Conservation (phyloP, 257 asterid genomes). For the Capsicum rhomboideum region DNA sequence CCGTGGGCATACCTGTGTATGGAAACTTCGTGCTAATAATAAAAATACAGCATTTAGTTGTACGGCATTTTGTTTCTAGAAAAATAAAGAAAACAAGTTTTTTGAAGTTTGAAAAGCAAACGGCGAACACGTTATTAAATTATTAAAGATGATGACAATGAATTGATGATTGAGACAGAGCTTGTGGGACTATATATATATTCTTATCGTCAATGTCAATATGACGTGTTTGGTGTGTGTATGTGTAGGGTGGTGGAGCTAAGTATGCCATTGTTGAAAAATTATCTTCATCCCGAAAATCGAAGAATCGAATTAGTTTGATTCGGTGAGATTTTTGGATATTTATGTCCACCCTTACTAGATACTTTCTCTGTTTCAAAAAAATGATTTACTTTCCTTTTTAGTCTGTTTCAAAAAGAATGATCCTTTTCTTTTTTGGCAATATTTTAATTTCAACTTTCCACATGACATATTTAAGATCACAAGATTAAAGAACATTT, state of each 20-base stretch:
- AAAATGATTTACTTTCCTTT: no score
- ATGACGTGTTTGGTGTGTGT: background rate
- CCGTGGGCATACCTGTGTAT: background rate
- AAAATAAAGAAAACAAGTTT: background rate
- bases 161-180: background rate
- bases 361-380: no score
- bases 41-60: background rate
- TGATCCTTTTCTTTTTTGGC: no score
- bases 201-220: background rate
- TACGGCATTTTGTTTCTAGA: background rate
- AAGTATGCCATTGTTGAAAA: background rate
- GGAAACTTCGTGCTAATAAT: background rate
- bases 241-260: background rate
- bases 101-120: background rate
- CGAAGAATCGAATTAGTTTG: no score
- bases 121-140: background rate
- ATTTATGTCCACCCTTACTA: no score
- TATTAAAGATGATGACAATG: background rate
- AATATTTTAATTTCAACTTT: no score
- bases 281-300: background rate
- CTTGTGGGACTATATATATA: background rate
- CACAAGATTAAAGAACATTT: no score
- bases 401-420: no score
- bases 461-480: no score
- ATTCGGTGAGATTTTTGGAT: no score